Percentiles rank a stretch among this genome's conserved stretches.
Conservation (phyloP, 306 rosid species). For the Psophocarpus tetragonolobus region DNA sequence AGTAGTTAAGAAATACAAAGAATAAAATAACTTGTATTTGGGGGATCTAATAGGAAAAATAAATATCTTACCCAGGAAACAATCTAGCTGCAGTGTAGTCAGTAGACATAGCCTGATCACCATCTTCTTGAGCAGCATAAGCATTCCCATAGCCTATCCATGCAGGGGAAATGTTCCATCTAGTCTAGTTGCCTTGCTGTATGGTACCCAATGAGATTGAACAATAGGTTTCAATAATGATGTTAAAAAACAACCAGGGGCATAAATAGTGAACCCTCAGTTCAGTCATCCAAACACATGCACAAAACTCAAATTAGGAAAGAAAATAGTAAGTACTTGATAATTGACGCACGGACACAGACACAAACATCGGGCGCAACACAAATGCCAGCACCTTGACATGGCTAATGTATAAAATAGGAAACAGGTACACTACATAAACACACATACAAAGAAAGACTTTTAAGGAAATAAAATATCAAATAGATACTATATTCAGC, state of each 20-base stretch:
- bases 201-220: no score
- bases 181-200: conserved; percentile 90
- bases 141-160: conserved; percentile 98
- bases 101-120: conserved; percentile 98
- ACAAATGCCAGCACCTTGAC: no score
- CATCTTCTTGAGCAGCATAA: conserved; percentile 93
- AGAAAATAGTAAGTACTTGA: neutral
- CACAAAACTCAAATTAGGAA: neutral
- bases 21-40: neutral
- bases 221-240: no score
- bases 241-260: neutral
- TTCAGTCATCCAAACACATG: conserved; percentile 2
- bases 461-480: no score
- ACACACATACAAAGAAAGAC: no score
- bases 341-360: no score
- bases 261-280: conserved; percentile 9
- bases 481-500: no score
- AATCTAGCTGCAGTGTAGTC: conserved; percentile 97
- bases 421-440: no score
- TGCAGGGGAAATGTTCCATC: conserved; percentile 95
- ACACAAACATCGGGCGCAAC: no score
- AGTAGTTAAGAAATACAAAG: conserved; percentile 13
- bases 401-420: no score
- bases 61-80: conserved; percentile 78
- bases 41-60: neutral